Evolutionary conservation across 345 rosid genomes (phyloP), one percentile per base, ranked within the genome.

Genomic region (Tarenaya hassleriana): DNA sequence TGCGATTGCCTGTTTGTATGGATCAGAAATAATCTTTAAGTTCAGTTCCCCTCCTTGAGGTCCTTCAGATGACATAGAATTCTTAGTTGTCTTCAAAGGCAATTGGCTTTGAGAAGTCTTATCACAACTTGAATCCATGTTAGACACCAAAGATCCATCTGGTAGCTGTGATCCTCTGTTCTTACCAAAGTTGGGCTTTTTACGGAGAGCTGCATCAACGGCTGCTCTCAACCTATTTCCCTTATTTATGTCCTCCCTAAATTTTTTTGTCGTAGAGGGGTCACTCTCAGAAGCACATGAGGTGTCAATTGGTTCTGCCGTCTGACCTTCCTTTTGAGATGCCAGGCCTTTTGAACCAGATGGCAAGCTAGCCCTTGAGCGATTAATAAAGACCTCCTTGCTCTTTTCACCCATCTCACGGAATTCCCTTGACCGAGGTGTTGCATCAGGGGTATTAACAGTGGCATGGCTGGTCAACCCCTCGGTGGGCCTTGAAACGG

Each of bases 191-290:
- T 76, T 84, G 18, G 95, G 92, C 75, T 71, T 78, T 71, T 84
- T 83, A 44, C 77, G 84, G 54, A 78, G 78, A 48, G 92, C 81
- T 35, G 87, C 89, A 55, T 83, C 89, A 62, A 88, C 78, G 16
- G 95, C 87, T 62, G 89, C 82, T 72, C 82, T 82, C 69, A 80
- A 69, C 58, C 82, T 80, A 57, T 69, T 80, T 54, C 76, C 77
- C 63, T 71, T 77, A 54, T 61, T 66, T 50, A 53, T 59, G 34
- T 77, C 88, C 66, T 70, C 88, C 61, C 64, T 69, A 12, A 55
- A 55, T 59, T 31, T 67, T 78, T 70, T 82, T 27, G 82, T 16
- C 56, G 75, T 61, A 42, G 83, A 60, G 24, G 47, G 27, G 69
- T 88, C 88, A 47, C 53, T 35, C 40, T 60, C 80, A 61, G 80